phyloP scores from a whole-genome alignment of 2,329 filamentous ascomycete species.

The Cordyceps javanica region DNA sequence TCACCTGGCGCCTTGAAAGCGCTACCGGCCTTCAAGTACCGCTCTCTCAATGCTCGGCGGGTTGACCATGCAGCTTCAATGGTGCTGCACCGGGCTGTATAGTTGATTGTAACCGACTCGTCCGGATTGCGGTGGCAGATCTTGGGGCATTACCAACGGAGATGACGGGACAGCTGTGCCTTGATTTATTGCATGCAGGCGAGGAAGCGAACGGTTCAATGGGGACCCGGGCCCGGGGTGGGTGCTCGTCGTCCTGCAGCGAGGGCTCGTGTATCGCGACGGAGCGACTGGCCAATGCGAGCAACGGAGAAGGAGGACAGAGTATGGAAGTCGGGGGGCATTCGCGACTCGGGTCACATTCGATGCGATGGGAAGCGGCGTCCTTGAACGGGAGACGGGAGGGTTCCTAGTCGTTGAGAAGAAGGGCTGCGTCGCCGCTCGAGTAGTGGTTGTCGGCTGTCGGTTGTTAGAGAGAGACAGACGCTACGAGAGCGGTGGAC shows the following conservation, averaged over 20 bases:
- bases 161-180: background rate
- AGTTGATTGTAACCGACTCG: background rate
- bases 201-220: background rate
- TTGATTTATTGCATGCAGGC: background rate
- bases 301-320: background rate
- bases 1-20: background rate
- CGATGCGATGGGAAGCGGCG: background rate
- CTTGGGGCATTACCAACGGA: conserved; percentile 1
- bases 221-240: background rate
- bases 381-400: background rate
- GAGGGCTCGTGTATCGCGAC: background rate
- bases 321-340: background rate
- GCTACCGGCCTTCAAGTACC: background rate
- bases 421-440: background rate
- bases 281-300: background rate
- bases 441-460: background rate
- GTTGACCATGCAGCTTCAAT: conserved; percentile 2
- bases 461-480: no score
- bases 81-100: background rate
- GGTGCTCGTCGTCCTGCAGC: conserved; percentile 9
- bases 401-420: background rate
- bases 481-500: background rate
- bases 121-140: background rate
- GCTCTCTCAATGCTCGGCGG: background rate
- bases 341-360: conserved; percentile 6